Evolutionary conservation across 208 protist species (phyloP), one percentile per base, ranked within the genome.

Genomic region (Crithidia expoeki): DNA sequence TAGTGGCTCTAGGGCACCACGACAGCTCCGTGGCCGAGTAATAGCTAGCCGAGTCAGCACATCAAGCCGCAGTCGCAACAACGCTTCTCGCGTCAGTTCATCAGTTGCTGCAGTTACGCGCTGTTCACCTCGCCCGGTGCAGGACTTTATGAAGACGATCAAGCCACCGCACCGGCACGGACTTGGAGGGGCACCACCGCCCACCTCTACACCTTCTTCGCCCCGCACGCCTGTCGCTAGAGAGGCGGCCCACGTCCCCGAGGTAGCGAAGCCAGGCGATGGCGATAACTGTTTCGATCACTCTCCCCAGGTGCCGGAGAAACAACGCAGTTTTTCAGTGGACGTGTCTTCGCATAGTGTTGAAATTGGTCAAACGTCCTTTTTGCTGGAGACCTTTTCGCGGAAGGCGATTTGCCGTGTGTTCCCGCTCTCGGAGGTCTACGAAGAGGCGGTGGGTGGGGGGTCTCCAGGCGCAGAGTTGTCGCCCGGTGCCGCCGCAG

Each of bases 401-500:
- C 58, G 34, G 42, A 17, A 19, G 7, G 17, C 58, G 11, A 28
- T 38, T n/a, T 17, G 27, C 14, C 58, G 58, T 5, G 58, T 50
- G 0, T 11, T 47, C 34, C 61, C 28, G 6, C n/a, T 68, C 9
- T 34, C 61, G 30, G 34, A 21, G 25, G 23, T 38, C 3, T 44
- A 30, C 28, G 46, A 38, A 1, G 62, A 21, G 12, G 42, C 11
- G 7, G 7, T 38, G 16, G 56, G 30, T 34, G 14, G 7, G 5
- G 5, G 36, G 36, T 12, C 12, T 14, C 36, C 25, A 25, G 58
- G 40, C 23, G 9, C 40, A 23, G 28, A 52, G 40, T 46, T 76
- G 42, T 76, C 71, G 23, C 71, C 71, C 3, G 71, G 71, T 23
- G 71, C 71, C 7, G 62, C 61, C 5, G 71, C 71, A 4, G 71